Evolutionary conservation across 805 yeast genomes (phyloP).

Genomic region (Metschnikowia continentalis): DNA sequence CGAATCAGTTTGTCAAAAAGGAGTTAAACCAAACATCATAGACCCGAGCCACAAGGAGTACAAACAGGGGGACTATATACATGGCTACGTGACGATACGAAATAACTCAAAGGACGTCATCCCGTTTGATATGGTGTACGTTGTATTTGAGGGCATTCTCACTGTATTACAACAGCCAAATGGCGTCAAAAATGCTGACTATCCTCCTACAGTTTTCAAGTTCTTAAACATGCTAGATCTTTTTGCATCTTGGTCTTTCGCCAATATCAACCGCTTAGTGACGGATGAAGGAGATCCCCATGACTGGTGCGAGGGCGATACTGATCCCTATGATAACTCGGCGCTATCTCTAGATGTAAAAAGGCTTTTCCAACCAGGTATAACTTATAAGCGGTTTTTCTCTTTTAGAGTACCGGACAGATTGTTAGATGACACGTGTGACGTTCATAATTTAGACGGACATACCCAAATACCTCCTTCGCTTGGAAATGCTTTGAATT

Average conservation of each 20-base stretch:
- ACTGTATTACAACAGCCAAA: slow-evolving; percentile 25
- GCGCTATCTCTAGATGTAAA: slow-evolving; percentile 33
- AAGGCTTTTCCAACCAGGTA: slow-evolving; percentile 33
- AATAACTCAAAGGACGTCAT: slow-evolving; percentile 31
- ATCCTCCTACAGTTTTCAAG: slow-evolving; percentile 30
- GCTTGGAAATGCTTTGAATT: slow-evolving; percentile 29
- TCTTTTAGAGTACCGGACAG: slow-evolving; percentile 40
- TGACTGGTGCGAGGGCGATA: slow-evolving; percentile 44
- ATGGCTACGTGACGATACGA: slow-evolving; percentile 39
- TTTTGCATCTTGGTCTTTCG: slow-evolving; percentile 43
- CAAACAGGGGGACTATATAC: slow-evolving; percentile 40
- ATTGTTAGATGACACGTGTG: slow-evolving; percentile 39
- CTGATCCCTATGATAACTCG: slow-evolving; percentile 39
- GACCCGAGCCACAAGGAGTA: slow-evolving; percentile 32
- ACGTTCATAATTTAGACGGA: slow-evolving; percentile 28
- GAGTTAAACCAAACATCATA: slow-evolving; percentile 30
- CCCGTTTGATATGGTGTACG: slow-evolving; percentile 42
- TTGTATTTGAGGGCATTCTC: slow-evolving; percentile 38
- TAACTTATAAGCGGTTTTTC: slow-evolving; percentile 39
- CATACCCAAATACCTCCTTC: slow-evolving; percentile 38
- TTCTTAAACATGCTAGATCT: slow-evolving; percentile 42
- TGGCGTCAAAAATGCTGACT: slow-evolving; percentile 20
- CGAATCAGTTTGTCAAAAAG: slow-evolving; percentile 37
- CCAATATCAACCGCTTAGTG: slow-evolving; percentile 30
- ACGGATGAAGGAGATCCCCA: slow-evolving; percentile 32